Percentiles rank a stretch among this genome's conserved stretches.
Conservation (phyloP, 2,329 filamentous ascomycete genomes). For the Thelonectria discophora region DNA sequence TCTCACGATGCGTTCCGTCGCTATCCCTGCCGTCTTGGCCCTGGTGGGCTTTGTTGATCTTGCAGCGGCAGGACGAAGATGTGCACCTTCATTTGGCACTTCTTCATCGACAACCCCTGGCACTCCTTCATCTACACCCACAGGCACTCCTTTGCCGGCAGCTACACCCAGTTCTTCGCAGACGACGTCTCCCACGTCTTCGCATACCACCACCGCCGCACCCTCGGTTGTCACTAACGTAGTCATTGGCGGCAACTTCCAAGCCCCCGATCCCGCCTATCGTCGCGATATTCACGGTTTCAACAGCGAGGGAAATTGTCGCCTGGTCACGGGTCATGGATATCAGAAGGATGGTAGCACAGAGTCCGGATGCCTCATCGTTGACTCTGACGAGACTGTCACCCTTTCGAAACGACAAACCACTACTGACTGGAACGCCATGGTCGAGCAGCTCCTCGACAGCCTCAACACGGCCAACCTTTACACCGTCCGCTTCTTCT, state of each 20-base stretch:
- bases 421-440: conserved; percentile 17
- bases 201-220: conserved; percentile 18
- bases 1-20: conserved; percentile 28
- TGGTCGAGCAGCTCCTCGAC: conserved; percentile 33
- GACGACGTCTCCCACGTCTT: neutral
- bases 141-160: conserved; percentile 5
- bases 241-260: conserved; percentile 35
- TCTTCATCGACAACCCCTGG: conserved; percentile 3
- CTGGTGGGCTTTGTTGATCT: conserved; percentile 8
- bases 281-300: conserved; percentile 36
- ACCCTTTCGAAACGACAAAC: neutral
- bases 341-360: conserved; percentile 26
- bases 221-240: conserved; percentile 25
- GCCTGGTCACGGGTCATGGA: conserved; percentile 30
- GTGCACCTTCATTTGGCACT: conserved; percentile 22
- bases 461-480: conserved; percentile 25
- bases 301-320: conserved; percentile 22
- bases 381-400: conserved; percentile 11
- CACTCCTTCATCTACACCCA: conserved; percentile 17
- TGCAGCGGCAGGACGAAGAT: conserved; percentile 21
- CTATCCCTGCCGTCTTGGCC: conserved; percentile 25
- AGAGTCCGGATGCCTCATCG: conserved; percentile 31
- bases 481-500: conserved; percentile 38
- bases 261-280: conserved; percentile 29
- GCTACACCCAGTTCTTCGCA: neutral